These are phyloP conservation scores for Fusarium piperis DNA, from an alignment of 2,329 filamentous ascomycete species.

Conservation along the genomic window DNA sequence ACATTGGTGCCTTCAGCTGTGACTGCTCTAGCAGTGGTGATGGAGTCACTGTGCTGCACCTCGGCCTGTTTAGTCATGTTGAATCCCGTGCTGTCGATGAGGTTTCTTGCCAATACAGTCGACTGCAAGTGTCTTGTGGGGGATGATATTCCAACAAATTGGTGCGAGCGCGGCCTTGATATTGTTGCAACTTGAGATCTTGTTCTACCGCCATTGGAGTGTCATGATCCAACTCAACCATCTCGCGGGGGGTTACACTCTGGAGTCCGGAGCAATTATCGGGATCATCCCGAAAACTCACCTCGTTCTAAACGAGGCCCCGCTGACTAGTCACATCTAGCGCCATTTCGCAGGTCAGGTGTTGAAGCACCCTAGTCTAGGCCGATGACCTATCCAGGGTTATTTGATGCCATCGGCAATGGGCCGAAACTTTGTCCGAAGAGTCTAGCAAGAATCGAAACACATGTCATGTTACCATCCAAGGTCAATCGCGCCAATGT, in stretches of 20 bases:
- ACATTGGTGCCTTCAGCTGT: neutral
- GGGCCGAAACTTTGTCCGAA: neutral
- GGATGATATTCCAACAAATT: neutral
- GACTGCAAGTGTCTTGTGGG: neutral
- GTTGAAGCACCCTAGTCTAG: neutral
- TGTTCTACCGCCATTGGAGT: neutral
- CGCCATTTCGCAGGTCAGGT: neutral
- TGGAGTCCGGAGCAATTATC: neutral
- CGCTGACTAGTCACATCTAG: neutral
- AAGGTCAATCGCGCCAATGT: neutral
- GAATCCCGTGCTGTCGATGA: neutral
- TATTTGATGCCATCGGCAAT: neutral
- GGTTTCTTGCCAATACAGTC: neutral
- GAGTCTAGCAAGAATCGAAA: neutral
- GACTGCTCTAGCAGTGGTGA: neutral
- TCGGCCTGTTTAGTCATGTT: neutral
- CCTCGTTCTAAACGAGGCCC: neutral
- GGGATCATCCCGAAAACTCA: neutral
- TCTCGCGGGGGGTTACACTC: neutral
- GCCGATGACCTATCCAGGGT: neutral
- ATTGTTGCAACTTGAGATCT: neutral
- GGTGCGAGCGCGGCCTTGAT: neutral
- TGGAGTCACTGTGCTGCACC: neutral
- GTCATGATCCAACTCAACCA: neutral
- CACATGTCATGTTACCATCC: neutral